These are phyloP conservation scores for Scheffersomyces quercinus DNA, from an alignment of 1,139 yeast species.

Conservation along the genomic window DNA sequence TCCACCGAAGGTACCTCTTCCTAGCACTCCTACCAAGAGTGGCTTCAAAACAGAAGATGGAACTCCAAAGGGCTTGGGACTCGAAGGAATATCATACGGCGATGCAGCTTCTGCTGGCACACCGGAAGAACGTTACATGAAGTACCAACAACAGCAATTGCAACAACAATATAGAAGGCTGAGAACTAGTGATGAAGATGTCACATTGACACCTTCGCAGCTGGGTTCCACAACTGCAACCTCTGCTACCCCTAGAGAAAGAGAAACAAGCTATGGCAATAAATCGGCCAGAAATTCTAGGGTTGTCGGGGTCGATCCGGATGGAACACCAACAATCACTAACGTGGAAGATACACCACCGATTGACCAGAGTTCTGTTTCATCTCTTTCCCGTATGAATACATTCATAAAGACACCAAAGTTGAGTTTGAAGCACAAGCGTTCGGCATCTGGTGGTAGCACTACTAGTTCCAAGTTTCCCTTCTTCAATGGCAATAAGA, in stretches of 20 bases:
- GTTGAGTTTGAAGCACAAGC: slow-evolving; percentile 37
- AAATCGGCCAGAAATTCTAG: not conserved
- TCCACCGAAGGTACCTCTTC: slow-evolving; percentile 37
- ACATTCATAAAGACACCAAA: slow-evolving; percentile 36
- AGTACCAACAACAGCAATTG: not conserved
- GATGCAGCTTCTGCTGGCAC: slow-evolving; percentile 1
- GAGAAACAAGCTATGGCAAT: slow-evolving; percentile 6
- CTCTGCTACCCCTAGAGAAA: slow-evolving; percentile 6
- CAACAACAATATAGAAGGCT: slow-evolving; percentile 3
- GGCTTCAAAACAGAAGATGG: slow-evolving; percentile 14
- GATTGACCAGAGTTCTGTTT: slow-evolving; percentile 3
- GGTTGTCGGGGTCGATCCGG: slow-evolving; percentile 1
- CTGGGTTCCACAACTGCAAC: slow-evolving; percentile 7
- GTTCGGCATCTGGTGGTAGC: slow-evolving; percentile 44
- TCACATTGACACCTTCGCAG: slow-evolving; percentile 6
- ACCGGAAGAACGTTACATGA: not conserved
- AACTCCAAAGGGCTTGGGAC: slow-evolving; percentile 40
- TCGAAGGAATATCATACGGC: slow-evolving; percentile 38
- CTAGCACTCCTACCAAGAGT: slow-evolving; percentile 20
- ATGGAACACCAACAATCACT: slow-evolving; percentile 38
- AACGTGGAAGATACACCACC: slow-evolving; percentile 29
- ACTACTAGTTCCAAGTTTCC: slow-evolving; percentile 30
- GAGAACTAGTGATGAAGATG: slow-evolving; percentile 5
- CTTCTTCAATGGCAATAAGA: slow-evolving; percentile 31
- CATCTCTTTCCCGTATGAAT: slow-evolving; percentile 23